phyloP scores from a whole-genome alignment of 352 stramenopile species.

The Phytophthora hybrid region DNA sequence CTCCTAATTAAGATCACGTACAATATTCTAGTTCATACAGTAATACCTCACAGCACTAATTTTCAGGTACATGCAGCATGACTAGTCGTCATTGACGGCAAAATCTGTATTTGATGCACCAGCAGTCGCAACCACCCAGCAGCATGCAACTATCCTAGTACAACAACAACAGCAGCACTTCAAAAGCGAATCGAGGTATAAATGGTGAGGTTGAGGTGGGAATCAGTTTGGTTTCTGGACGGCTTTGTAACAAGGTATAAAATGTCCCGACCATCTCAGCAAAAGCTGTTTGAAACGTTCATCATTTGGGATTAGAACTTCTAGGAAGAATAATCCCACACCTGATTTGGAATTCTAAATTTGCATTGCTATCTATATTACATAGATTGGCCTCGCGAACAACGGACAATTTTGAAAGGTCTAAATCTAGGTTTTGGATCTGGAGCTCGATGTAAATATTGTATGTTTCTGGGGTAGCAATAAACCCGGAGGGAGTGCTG shows the following conservation, averaged over 20 bases:
- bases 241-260: constrained; percentile 85
- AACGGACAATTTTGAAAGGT: neutral
- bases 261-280: constrained; percentile 79
- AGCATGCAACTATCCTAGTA: too few relatives aligned
- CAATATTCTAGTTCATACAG: neutral
- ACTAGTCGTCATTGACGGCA: neutral
- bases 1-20: constrained; percentile 4
- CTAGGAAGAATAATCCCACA: constrained; percentile 85
- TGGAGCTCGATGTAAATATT: too few relatives aligned
- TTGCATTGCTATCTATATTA: neutral
- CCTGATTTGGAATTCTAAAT: constrained; percentile 37
- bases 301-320: constrained; percentile 91
- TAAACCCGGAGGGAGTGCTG: too few relatives aligned
- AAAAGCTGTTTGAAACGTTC: constrained; percentile 77
- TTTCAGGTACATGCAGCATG: neutral
- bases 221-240: constrained; percentile 77
- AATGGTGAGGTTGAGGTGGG: constrained; percentile 36
- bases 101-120: neutral
- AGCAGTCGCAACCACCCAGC: too few relatives aligned
- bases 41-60: neutral
- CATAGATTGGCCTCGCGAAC: neutral
- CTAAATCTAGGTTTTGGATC: neutral
- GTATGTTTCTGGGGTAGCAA: too few relatives aligned
- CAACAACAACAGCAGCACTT: neutral
- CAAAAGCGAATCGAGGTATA: neutral